Percentiles rank a stretch among this genome's conserved stretches.
Evolutionary conservation across 2,329 filamentous ascomycete genomes (phyloP).

Genomic region (Elsinoe fawcettii): DNA sequence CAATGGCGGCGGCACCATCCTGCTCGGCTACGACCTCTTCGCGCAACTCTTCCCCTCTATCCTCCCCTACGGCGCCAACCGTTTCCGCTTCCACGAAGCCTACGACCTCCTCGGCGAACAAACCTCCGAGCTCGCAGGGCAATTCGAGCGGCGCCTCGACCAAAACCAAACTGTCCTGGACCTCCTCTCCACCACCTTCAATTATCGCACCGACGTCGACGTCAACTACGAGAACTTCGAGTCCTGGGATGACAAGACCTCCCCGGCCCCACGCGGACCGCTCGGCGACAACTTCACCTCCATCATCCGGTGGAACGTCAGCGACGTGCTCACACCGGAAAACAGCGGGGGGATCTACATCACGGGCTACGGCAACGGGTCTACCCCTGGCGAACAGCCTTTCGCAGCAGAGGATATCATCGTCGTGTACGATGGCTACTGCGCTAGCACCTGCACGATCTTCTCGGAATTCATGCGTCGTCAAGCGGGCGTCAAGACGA

Average conservation of each 20-base stretch:
- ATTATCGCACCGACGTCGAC: conserved; percentile 41
- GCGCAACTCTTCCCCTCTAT: conserved; percentile 48
- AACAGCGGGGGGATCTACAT: conserved; percentile 34
- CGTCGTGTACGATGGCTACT: conserved; percentile 41
- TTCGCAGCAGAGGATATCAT: conserved; percentile 53
- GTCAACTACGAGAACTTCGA: conserved; percentile 44
- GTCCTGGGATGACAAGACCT: conserved; percentile 42
- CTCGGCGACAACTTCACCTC: conserved; percentile 50
- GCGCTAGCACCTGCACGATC: conserved; percentile 41
- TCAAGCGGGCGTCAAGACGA: conserved; percentile 36
- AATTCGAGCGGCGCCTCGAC: conserved; percentile 27
- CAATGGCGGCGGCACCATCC: conserved; percentile 53
- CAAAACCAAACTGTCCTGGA: conserved; percentile 35
- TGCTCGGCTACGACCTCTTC: conserved; percentile 57
- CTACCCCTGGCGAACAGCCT: conserved; percentile 41
- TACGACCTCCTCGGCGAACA: conserved; percentile 39
- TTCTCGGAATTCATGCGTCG: conserved; percentile 40
- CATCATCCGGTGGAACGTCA: conserved; percentile 47
- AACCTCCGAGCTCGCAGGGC: conserved; percentile 29
- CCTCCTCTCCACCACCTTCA: conserved; percentile 37
- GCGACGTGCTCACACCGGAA: conserved; percentile 35
- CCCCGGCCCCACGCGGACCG: conserved; percentile 32
- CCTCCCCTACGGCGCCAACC: conserved; percentile 43
- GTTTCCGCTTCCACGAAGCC: conserved; percentile 44
- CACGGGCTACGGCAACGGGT: conserved; percentile 43